Evolutionary conservation across 805 yeast genomes (phyloP).

Genomic region (Candida pini): DNA sequence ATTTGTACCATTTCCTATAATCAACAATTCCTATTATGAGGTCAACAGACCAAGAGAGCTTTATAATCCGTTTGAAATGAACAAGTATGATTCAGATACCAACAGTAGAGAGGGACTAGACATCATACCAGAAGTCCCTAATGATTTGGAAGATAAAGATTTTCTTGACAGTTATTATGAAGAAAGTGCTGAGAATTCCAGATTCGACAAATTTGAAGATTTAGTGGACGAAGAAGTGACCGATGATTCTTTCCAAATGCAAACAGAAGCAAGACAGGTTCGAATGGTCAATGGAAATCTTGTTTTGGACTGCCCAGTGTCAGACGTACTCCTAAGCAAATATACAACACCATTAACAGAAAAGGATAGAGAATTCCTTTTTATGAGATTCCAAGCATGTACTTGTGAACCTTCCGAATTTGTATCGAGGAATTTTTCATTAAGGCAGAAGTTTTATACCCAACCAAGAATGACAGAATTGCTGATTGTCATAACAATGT

Average conservation of each 20-base stretch:
- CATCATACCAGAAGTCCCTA: constrained; percentile 4
- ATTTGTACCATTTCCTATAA: constrained; percentile 31
- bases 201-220: constrained; percentile 1
- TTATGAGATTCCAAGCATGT: constrained; percentile 90
- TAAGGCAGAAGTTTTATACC: constrained; percentile 74
- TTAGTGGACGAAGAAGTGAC: constrained; percentile 9
- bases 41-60: constrained; percentile 24
- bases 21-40: constrained; percentile 29
- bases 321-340: constrained; percentile 54
- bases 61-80: constrained; percentile 27
- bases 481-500: constrained; percentile 81
- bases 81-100: constrained; percentile 17
- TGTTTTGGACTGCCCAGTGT: constrained; percentile 84
- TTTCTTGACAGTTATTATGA: constrained; percentile 1
- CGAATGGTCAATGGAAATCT: constrained; percentile 68
- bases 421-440: constrained; percentile 54
- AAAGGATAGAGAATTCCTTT: constrained; percentile 58
- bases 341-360: constrained; percentile 41
- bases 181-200: not conserved
- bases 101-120: constrained; percentile 15
- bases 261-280: constrained; percentile 35
- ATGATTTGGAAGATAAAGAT: constrained; percentile 4
- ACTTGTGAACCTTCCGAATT: constrained; percentile 86
- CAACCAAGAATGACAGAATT: constrained; percentile 82
- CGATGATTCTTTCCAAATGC: constrained; percentile 4